Conservation (phyloP, 345 rosid species). For the Populus deltoides region DNA sequence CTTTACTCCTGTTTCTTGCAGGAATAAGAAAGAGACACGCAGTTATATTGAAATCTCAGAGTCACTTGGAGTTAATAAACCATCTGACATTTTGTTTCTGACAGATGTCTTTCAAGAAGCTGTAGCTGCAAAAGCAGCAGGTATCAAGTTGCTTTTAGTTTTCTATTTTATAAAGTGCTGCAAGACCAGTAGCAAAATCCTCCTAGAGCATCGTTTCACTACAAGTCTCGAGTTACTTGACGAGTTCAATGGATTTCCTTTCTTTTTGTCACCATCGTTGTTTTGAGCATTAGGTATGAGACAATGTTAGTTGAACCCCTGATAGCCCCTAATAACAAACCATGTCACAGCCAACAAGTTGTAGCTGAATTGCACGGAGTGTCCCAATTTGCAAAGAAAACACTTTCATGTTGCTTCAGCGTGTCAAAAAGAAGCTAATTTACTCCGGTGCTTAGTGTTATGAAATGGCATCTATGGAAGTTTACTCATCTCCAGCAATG, state of each 20-base stretch:
- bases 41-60: slow-evolving; percentile 76
- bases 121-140: slow-evolving; percentile 80
- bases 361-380: not conserved
- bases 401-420: not conserved
- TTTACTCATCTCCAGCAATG: not conserved
- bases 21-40: slow-evolving; percentile 71
- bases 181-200: not conserved
- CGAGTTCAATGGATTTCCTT: not conserved
- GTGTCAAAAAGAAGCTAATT: not conserved
- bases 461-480: not conserved
- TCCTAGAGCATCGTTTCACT: not conserved
- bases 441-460: not conserved
- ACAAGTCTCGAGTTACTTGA: not conserved
- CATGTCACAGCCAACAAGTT: not conserved
- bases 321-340: not conserved
- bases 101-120: slow-evolving; percentile 92
- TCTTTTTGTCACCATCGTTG: not conserved
- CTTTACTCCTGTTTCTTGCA: slow-evolving; percentile 25
- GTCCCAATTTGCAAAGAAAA: not conserved
- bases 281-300: not conserved
- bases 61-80: slow-evolving; percentile 77
- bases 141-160: slow-evolving; percentile 27
- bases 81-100: slow-evolving; percentile 71
- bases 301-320: not conserved
- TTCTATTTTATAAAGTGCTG: not conserved